Base-by-base conservation (phyloP, 495 filamentous ascomycete species). In the Podospora pseudopauciseta region DNA sequence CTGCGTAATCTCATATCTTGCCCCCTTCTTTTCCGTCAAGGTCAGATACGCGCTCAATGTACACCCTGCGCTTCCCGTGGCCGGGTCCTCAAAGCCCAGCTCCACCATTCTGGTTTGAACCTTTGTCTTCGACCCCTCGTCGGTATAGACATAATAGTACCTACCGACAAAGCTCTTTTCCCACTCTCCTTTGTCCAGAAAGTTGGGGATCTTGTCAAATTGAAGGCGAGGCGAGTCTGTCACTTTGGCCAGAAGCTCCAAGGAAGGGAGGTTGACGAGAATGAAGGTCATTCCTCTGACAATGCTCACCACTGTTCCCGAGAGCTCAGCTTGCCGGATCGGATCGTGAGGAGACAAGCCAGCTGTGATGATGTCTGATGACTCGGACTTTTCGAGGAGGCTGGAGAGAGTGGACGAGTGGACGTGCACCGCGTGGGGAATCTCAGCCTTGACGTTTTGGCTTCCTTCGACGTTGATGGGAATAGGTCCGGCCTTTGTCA, bases 261-360 rank as follows among this genome's bases (percentile, higher is more conserved):
- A 66, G 28, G 72, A 76, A 0, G 80, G 76, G 19, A 92, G 76
- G 63, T 81, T 74, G 5, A 88, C 78, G 3, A 90, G 77, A 4
- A 87, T 71, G 70, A 90, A 91, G 0, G 84, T 85, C 86, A 92
- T 89, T 23, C 90, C 90, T 64, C 85, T 86, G 7, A 92, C 90
- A 34, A 91, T 85, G 58, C 87, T 90, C 7, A 88, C 83, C 16
- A 85, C 73, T 0, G 86, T 85, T 5, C 78, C 83, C 2, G 60
- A 63, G 19, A 84, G 72, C 73, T 80, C 79, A 1, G 71, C 75
- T 5, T 27, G 63, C 58, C 72, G 75, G 71, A 83, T 74, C 63
- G 66, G 34, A 13, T 66, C 65, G 28, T 73, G 68, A 30, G 68
- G 56, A 0, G 76, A 74, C 26, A 78, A 67, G 13, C 76, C 67